Evolutionary conservation across 208 protist genomes (phyloP), one percentile per base, ranked within the genome.

Genomic region (Acanthamoeba healyi): DNA sequence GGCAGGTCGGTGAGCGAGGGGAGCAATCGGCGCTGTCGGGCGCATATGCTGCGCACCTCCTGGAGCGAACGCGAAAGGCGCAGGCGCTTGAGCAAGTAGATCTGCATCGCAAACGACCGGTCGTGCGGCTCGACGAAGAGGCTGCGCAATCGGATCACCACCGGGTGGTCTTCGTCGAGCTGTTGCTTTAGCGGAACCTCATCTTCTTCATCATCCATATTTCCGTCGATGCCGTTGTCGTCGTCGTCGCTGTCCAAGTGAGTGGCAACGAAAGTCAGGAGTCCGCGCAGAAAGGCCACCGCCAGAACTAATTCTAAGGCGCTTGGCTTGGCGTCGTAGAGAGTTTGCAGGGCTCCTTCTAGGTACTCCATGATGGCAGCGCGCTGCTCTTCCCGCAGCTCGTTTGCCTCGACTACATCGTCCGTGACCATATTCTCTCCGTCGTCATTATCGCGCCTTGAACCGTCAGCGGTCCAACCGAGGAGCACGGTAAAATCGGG

Each of bases 101-200:
- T 19, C 34, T 74, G n/a, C 32, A 74, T 32, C 34, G 34, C 65
- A 14, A 38, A 40, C 2, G 34, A 1, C 65, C 65, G n/a, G n/a
- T 74, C 65, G 65, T 74, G n/a, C 32, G 65, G n/a, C 65, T 74
- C 65, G 32, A 74, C 34, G 65, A 74, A 74, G 32, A 74, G 65
- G 65, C 22, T 74, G 65, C 34, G n/a, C n/a, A 74, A 38, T 74
- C 34, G 46, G 46, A 0, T 19, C 65, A 74, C n/a, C 32, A 74
- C 32, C 34, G 34, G 65, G 34, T 38, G 65, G 65, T 38, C 34
- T 74, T 38, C 65, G 34, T 32, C n/a, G 32, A 74, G 65, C 34
- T 9, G 19, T 19, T 51, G 9, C 46, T 51, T 51, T 51, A 0
- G 46, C 9, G 9, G 46, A 51, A 51, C 46, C 46, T 9, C 46